A percentile compares a stretch with the other conserved stretches of the same genome.
These are phyloP conservation scores for Dentipellis sp. DNA, from an alignment of 768 basidiomycete genomes.

Conservation along the genomic window DNA sequence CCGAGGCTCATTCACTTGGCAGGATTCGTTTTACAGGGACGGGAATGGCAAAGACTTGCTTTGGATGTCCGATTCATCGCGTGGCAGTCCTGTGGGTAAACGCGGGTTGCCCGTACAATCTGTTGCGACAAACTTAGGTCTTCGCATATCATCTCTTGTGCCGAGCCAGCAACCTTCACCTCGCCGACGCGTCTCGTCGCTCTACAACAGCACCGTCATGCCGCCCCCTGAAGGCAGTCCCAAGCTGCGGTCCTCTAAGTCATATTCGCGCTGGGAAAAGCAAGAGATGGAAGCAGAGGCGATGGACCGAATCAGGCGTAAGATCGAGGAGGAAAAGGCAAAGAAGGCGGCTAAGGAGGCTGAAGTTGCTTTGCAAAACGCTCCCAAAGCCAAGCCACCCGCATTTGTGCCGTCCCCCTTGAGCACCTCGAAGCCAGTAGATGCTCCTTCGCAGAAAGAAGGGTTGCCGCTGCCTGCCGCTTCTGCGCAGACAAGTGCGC, in stretches of 20 bases:
- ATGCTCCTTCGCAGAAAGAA: not conserved
- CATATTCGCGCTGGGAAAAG: constrained; percentile 78
- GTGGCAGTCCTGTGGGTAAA: constrained; percentile 21
- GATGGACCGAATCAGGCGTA: constrained; percentile 60
- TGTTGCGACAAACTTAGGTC: constrained; percentile 31
- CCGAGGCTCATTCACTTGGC: not conserved
- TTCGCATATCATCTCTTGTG: constrained; percentile 27
- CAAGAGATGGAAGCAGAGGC: constrained; percentile 78
- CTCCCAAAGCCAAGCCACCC: not conserved
- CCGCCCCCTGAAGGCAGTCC: constrained; percentile 44
- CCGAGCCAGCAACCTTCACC: constrained; percentile 21
- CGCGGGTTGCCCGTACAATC: constrained; percentile 37
- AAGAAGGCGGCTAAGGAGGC: constrained; percentile 21
- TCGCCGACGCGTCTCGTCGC: constrained; percentile 12
- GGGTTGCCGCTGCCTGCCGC: no score
- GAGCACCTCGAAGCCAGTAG: not conserved
- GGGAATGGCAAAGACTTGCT: constrained; percentile 54
- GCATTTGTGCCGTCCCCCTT: not conserved
- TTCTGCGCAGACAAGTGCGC: no score
- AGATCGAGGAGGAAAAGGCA: constrained; percentile 27
- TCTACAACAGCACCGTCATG: constrained; percentile 17
- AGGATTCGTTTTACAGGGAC: constrained; percentile 24
- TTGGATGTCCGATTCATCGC: constrained; percentile 46
- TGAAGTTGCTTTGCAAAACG: not conserved
- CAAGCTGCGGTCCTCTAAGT: constrained; percentile 33